Evolutionary conservation across 768 basidiomycete species (phyloP), one percentile per base, ranked within the genome.

Genomic region (Boletus vinaceobasis): DNA sequence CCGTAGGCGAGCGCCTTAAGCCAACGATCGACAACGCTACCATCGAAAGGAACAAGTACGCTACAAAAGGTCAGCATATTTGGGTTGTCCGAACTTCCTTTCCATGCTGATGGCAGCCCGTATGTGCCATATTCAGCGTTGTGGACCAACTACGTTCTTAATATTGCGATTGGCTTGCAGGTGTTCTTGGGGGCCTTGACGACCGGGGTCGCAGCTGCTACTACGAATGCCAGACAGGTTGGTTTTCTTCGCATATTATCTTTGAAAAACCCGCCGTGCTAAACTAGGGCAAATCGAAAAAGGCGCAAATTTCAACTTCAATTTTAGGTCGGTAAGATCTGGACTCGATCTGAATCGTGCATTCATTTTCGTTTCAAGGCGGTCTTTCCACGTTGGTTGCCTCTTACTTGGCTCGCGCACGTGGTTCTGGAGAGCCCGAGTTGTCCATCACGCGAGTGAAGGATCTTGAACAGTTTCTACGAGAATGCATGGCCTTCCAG

Each of bases 351-450:
- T 32, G 29, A 32, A 9, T 21, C 39, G 19, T 36, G 6, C 1
- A 7, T 44, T 50, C 29, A 59, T 17, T 17, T 31, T 38, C 7
- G 19, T 21, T n/a, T 49, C 0, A 17, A 83, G 85, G 88, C 32
- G 87, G 83, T n/a, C 53, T 86, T 11, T 69, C 87, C 4, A 90
- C 88, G 0, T 21, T 89, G 19, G 78, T 85, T 14, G 87, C 88
- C 17, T 85, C 87, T 2, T 90, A 86, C 67, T 75, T 90, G 26
- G 88, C 88, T 4, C 81, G 84, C 13, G 77, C 80, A 26, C 81
- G 87, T 27, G 86, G 87, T 11, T 83, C 86, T 0, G 80, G 80
- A 36, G 88, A 90, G 60, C 88, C 88, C 2, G 85, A 89, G 56
- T 48, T 77, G n/a, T 86, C 85, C 0, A 73, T 76, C 31, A 65